Conservation (phyloP, 805 yeast genomes). For the Sugiyamaella smithiae region DNA sequence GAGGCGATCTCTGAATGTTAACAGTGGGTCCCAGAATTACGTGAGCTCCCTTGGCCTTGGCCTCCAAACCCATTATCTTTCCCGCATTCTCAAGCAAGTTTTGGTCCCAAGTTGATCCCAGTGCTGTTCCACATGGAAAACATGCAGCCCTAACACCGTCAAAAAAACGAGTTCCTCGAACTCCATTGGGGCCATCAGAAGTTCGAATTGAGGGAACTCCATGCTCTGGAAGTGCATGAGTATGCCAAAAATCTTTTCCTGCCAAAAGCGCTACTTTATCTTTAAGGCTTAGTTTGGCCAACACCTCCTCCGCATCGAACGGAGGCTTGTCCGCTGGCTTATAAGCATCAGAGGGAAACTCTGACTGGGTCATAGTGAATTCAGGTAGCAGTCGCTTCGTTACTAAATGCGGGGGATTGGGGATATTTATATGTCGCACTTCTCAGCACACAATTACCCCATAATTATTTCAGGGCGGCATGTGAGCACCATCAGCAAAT, state of each 20-base stretch:
- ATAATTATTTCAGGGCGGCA: not conserved
- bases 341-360: constrained; percentile 3
- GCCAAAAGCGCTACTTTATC: constrained; percentile 36
- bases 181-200: constrained; percentile 64
- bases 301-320: constrained; percentile 18
- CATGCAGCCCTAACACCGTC: constrained; percentile 54
- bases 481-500: not conserved
- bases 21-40: constrained; percentile 50
- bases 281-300: constrained; percentile 27
- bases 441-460: too few species aligned
- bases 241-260: constrained; percentile 54
- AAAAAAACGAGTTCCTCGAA: constrained; percentile 56
- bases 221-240: constrained; percentile 39
- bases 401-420: constrained; percentile 32
- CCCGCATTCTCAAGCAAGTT: constrained; percentile 51
- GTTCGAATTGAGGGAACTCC: constrained; percentile 48
- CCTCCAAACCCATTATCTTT: constrained; percentile 51
- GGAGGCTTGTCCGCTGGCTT: constrained; percentile 7
- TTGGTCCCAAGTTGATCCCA: constrained; percentile 56
- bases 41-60: constrained; percentile 51
- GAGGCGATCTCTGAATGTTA: constrained; percentile 55
- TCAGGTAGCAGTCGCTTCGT: not conserved
- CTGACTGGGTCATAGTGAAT: constrained; percentile 3
- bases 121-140: constrained; percentile 59
- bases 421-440: not conserved